These are phyloP conservation scores for Pleurotus pulmonarius DNA, from an alignment of 768 basidiomycete species.

Conservation along the genomic window DNA sequence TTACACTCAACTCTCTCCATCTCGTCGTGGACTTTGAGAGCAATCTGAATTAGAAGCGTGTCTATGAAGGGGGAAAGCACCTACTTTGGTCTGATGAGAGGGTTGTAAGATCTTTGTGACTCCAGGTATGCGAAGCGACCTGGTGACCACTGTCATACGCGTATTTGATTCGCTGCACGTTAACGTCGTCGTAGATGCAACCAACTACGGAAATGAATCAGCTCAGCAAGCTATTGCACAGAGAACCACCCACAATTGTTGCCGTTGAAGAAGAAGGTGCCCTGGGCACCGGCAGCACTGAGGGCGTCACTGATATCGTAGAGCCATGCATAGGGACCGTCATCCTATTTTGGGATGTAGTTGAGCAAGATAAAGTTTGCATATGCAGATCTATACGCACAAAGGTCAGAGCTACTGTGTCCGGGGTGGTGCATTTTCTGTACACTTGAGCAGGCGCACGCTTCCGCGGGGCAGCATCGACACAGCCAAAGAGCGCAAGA, in stretches of 20 bases:
- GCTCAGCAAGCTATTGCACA: background rate
- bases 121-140: slow-evolving; percentile 44
- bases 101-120: slow-evolving; percentile 27
- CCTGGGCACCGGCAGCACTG: slow-evolving; percentile 31
- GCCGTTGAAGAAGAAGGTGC: slow-evolving; percentile 40
- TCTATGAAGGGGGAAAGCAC: background rate
- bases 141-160: slow-evolving; percentile 37
- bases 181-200: slow-evolving; percentile 32
- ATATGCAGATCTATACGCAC: slow-evolving; percentile 13
- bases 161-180: slow-evolving; percentile 26
- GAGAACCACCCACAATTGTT: slow-evolving; percentile 29
- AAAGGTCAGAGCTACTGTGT: slow-evolving; percentile 31
- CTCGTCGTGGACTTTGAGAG: slow-evolving; percentile 16
- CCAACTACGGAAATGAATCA: slow-evolving; percentile 15
- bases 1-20: slow-evolving; percentile 17
- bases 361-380: background rate
- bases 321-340: slow-evolving; percentile 30
- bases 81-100: slow-evolving; percentile 19
- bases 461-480: background rate
- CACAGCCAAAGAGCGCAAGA: background rate
- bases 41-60: too few relatives aligned
- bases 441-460: slow-evolving; percentile 21
- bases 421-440: slow-evolving; percentile 26
- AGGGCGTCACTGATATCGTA: slow-evolving; percentile 28
- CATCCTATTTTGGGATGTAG: slow-evolving; percentile 21